Base-by-base conservation (phyloP, 192 early-diverging fungal genomes). In the Coemansia sp. region DNA sequence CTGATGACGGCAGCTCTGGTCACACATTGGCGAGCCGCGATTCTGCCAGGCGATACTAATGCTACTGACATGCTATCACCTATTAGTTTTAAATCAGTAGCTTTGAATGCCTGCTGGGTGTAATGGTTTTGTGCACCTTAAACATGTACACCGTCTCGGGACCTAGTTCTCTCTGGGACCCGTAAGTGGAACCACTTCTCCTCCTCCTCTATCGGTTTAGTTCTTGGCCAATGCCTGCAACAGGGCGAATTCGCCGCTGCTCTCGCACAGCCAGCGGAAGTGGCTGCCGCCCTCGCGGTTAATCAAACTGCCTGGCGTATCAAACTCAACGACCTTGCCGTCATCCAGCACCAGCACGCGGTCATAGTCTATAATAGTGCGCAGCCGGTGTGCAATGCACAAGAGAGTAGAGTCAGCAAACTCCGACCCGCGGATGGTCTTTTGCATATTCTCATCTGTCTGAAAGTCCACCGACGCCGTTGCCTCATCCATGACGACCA, bases 341-440 rank as follows among this genome's bases (percentile, higher is more conserved):
- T 84, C 75, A 60, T 92, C 90, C 59, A 94, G 50, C 2, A 96
- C 94, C 62, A 94, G 66, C 28, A 96, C 85, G 14, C 87, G 83
- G 65, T 96, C 94, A 67, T 92, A 94, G 64, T 91, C 91, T 10
- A 90, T 88, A 35, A 96, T 87, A 1, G 94, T 94, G 28, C 87
- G 78, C 38, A 94, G 71, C 14, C 95, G 87, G 74, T 98, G 96
- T 0, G 96, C 96, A 72, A 98, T 93, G 42, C 88, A 89, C 3
- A 98, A 63, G 18, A 98, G 66, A 0, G 96, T 92, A 2, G 87
- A 84, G n/a, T 66, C 26, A 31, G 87, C 69, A 45, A 82, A 76
- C 57, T 94, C 90, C 23, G 85, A 69, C 36, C 90, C 87, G 24
- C 92, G 88, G 46, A 98, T 94, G 0, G 94, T 90, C 3, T 62